Base-by-base conservation (phyloP, 1,284 basidiomycete genomes). In the Boletus sp. region DNA sequence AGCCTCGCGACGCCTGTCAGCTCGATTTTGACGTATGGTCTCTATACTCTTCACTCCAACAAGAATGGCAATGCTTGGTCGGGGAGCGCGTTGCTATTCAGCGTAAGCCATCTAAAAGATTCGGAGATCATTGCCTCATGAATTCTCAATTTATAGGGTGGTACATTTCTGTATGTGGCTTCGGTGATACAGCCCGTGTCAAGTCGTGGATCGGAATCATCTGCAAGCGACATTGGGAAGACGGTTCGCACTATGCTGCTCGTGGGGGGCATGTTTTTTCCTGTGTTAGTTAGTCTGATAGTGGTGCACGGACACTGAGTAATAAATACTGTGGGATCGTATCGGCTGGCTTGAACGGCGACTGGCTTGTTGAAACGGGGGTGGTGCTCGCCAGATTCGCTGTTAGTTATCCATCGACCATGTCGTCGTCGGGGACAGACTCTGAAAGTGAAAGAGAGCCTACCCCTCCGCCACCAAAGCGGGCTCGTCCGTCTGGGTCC, bases 141-240 rank as follows among this genome's bases (percentile, higher is more conserved):
- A 19, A 4, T 17, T 26, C 19, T 29, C 26, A 23, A 44, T 45
- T 22, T 36, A 22, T 53, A 93, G 91, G 94, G 91, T 32, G 94
- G 94, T 13, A 93, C 91, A 1, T 97, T 97, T 68, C 72, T 97
- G 25, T 97, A 94, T 63, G 94, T 97, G 27, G 93, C 94, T 0
- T 94, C 94, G 2, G 87, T 93, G 29, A 74, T 94, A 20, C 89
- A 91, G 62, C 82, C 88, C 3, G 74, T 87, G 34, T 80, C 85
- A 13, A 73, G 72, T 13, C 69, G 71, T 17, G 46, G 41, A 54
- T 63, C 71, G 9, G 66, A 57, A 32, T 53, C 68, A 8, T 57
- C 70, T 19, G 55, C 68, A 14, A 73, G 72, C 20, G 79, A 77
- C 17, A 64, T 84, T 36, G 68, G 72, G 16, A 75, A 77, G 33